Base-by-base conservation (phyloP, 169 alveolate genomes). In the Plasmodium chabaudi region DNA sequence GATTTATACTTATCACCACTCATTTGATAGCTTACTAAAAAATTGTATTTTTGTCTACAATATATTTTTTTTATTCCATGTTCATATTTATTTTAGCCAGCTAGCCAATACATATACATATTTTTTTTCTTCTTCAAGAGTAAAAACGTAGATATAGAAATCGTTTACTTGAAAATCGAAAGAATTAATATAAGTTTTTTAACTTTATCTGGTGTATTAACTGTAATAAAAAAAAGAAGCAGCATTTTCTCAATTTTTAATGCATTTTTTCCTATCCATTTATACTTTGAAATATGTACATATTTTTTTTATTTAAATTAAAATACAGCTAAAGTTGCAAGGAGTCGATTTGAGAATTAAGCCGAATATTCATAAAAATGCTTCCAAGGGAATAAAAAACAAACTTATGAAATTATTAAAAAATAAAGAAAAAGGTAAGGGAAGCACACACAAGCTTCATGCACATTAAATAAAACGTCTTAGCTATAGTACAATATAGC, bases 341-440 rank as follows among this genome's bases (percentile, higher is more conserved):
- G 88, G 88, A 9, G 88, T 75, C 46, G 88, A 75, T 15, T 75
- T 75, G 55, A 75, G 88, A 46, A 65, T 75, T 49, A 75, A 75
- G 65, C 88, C 88, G 17, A 15, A 75, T 42, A 60, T 75, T 46
- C 88, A 75, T 61, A 75, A 39, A 65, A 75, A 75, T 53, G 64
- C 88, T 34, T 75, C 88, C 64, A 75, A 75, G 34, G 75, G 73
- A 46, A 75, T 75, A 21, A 75, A 75, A 75, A 60, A 61, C 23
- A 75, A 75, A 63, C 9, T 75, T 46, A 75, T 27, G 39, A 75
- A 64, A 19, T 23, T 75, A 13, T 47, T 75, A 49, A 75, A 67
- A 17, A 63, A 53, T 15, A 47, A 75, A 44, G 56, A 70, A 25
- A 51, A 60, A 46, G 88, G 88, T 75, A 75, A 63, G 17, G 34